A percentile compares a stretch with the other conserved stretches of the same genome.
phyloP scores from a whole-genome alignment of 1,139 yeast genomes.

The Lodderomyces orthopsilosis region DNA sequence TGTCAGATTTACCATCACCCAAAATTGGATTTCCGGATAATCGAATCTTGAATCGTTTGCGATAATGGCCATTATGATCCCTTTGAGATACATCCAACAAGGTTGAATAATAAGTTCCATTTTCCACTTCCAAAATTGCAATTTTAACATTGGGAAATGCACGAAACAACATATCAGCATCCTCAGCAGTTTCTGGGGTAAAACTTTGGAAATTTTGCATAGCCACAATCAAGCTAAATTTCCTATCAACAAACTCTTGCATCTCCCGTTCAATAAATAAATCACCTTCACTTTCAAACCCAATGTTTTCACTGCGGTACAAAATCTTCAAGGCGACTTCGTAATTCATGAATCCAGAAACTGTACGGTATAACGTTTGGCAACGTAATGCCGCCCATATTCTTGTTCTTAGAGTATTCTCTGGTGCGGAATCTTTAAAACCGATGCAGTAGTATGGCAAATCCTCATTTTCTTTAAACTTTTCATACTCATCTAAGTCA shows the following conservation, averaged over 20 bases:
- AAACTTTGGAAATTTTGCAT: slow-evolving; percentile 65
- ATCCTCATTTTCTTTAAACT: slow-evolving; percentile 33
- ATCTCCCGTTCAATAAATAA: slow-evolving; percentile 38
- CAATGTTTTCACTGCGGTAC: slow-evolving; percentile 61
- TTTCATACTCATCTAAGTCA: slow-evolving; percentile 4
- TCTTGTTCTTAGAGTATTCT: slow-evolving; percentile 63
- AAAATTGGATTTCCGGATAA: slow-evolving; percentile 84
- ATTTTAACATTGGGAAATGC: slow-evolving; percentile 63
- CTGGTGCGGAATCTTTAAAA: slow-evolving; percentile 60
- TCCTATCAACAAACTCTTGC: slow-evolving; percentile 56
- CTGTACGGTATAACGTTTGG: slow-evolving; percentile 75
- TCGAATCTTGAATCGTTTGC: slow-evolving; percentile 51
- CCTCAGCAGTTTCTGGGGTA: slow-evolving; percentile 48
- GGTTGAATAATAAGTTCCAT: slow-evolving; percentile 54
- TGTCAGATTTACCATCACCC: slow-evolving; percentile 90
- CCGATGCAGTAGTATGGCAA: slow-evolving; percentile 73
- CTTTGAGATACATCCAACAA: slow-evolving; percentile 41
- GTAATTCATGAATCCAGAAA: slow-evolving; percentile 75
- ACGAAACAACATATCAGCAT: slow-evolving; percentile 53
- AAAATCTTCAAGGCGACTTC: slow-evolving; percentile 64
- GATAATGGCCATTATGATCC: slow-evolving; percentile 38
- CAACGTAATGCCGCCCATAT: slow-evolving; percentile 80
- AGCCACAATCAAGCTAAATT: slow-evolving; percentile 66
- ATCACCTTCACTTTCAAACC: slow-evolving; percentile 23
- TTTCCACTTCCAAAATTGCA: slow-evolving; percentile 51